Conservation (phyloP, 441 rosid genomes). For the Capsella rubella region DNA sequence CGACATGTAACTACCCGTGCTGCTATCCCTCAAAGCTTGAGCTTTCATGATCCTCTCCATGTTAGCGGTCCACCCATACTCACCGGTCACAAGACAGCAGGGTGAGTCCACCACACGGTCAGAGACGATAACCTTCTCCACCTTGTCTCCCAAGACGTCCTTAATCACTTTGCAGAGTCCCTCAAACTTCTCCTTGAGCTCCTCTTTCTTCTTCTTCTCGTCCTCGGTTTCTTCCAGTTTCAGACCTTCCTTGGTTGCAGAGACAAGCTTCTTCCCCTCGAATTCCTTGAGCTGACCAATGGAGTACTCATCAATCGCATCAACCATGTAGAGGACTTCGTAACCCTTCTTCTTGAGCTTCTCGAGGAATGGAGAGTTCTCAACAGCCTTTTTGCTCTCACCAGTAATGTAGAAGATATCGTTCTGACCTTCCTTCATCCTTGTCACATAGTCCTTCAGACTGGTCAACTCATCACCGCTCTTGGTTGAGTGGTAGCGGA, state of each 20-base stretch:
- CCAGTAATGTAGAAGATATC: conserved; percentile 78
- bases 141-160: conserved; percentile 71
- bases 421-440: conserved; percentile 76
- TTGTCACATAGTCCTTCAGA: conserved; percentile 73
- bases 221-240: conserved; percentile 67
- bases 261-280: conserved; percentile 72
- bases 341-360: conserved; percentile 70
- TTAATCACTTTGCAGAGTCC: conserved; percentile 79
- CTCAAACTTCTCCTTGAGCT: conserved; percentile 64
- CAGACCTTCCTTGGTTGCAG: conserved; percentile 74
- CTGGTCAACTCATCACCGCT: conserved; percentile 76
- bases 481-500: conserved; percentile 76
- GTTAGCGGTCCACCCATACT: conserved; percentile 74
- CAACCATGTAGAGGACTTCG: conserved; percentile 73
- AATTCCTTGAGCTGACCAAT: conserved; percentile 76
- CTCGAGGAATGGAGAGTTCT: conserved; percentile 81
- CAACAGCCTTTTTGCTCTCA: conserved; percentile 77
- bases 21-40: conserved; percentile 68
- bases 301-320: conserved; percentile 72
- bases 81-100: conserved; percentile 69
- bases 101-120: conserved; percentile 76
- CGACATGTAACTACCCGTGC: conserved; percentile 76
- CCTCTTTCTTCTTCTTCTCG: conserved; percentile 64
- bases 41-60: conserved; percentile 87
- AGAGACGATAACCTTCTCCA: conserved; percentile 70